Evolutionary conservation across 345 rosid species (phyloP).

Genomic region (Eucalyptus albens): DNA sequence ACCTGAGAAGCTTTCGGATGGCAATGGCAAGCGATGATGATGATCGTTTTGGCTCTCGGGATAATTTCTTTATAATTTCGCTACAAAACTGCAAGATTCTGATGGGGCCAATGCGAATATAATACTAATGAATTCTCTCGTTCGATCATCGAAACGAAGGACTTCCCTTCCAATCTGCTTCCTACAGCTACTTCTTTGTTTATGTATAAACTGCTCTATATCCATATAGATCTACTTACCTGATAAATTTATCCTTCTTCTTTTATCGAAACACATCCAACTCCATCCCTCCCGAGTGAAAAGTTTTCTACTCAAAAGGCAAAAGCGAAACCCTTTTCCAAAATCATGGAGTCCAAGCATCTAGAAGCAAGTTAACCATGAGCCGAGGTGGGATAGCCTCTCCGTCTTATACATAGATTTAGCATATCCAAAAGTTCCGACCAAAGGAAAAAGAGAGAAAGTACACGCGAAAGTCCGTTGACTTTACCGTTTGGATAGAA

Average conservation of each 20-base stretch:
- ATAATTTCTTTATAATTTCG: background rate
- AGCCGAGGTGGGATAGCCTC: background rate
- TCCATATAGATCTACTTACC: accelerated
- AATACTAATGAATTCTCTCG: background rate
- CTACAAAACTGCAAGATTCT: background rate
- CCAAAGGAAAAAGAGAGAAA: background rate
- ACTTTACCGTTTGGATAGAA: background rate
- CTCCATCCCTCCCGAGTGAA: background rate
- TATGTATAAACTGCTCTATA: background rate
- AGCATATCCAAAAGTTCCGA: background rate
- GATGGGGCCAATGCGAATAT: background rate
- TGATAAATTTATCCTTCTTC: background rate
- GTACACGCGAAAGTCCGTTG: background rate
- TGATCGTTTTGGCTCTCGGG: background rate
- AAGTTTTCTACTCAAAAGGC: background rate
- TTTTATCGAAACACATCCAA: background rate
- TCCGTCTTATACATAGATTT: background rate
- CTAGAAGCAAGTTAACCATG: background rate
- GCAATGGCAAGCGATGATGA: background rate
- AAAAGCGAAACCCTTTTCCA: background rate
- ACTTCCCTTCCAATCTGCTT: background rate
- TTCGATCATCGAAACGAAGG: background rate
- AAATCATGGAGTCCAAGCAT: background rate
- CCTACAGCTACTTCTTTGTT: background rate
- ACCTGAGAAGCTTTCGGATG: background rate